A percentile compares a stretch with the other conserved stretches of the same genome.
Conservation (phyloP, 176 grass and related monocot species). For the Oryza glaberrima region DNA sequence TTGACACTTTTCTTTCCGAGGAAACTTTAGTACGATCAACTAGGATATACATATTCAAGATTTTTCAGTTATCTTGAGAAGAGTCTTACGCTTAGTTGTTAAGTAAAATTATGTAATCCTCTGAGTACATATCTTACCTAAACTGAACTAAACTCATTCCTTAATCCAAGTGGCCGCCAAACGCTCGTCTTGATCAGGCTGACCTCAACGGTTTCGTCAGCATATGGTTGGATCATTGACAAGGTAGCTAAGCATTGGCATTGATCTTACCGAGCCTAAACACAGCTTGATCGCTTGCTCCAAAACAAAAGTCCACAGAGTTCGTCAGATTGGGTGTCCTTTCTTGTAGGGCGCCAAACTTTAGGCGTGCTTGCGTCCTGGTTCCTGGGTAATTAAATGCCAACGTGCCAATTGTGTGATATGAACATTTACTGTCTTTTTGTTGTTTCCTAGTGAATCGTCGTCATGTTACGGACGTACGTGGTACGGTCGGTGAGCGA, state of each 20-base stretch:
- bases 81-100: neutral
- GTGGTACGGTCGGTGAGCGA: conserved; percentile 18
- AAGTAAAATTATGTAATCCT: neutral
- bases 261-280: neutral
- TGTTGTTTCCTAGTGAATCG: neutral
- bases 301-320: conserved; percentile 1
- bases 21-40: neutral
- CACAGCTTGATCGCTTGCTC: neutral
- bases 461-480: neutral
- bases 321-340: neutral
- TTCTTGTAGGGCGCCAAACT: conserved; percentile 25
- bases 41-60: neutral
- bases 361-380: neutral
- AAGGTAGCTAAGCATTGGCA: neutral
- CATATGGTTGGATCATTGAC: neutral
- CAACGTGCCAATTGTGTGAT: conserved; percentile 38
- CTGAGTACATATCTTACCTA: neutral
- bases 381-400: neutral
- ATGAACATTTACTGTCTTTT: neutral
- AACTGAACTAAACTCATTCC: neutral
- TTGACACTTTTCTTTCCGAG: conserved; percentile 27
- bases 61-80: neutral
- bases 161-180: conserved; percentile 14
- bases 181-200: neutral
- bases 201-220: neutral